These are phyloP conservation scores for Alternaria hordeiaustralica DNA, from an alignment of 2,329 filamentous ascomycete genomes.

Conservation along the genomic window DNA sequence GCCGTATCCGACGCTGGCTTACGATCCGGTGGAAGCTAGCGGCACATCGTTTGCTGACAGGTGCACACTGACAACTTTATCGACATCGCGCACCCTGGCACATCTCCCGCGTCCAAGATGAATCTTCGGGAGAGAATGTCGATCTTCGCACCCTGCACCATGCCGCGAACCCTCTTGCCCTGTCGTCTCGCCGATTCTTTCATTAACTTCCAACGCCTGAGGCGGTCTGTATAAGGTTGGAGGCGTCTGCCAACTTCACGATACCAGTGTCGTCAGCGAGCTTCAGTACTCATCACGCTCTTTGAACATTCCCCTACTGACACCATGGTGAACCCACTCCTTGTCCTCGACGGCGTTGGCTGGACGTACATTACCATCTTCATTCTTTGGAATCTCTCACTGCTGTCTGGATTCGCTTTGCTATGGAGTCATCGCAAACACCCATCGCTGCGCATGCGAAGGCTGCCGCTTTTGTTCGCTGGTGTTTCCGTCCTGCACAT, in stretches of 20 bases:
- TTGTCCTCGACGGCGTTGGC: slow-evolving; percentile 18
- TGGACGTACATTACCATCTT: slow-evolving; percentile 29
- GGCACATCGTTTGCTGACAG: slow-evolving; percentile 4
- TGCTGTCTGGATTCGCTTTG: slow-evolving; percentile 21
- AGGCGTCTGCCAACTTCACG: neutral
- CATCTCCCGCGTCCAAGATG: slow-evolving; percentile 9
- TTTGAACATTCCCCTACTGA: neutral
- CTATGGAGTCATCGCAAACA: slow-evolving; percentile 36
- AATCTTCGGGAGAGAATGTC: neutral
- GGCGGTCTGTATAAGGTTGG: slow-evolving; percentile 5
- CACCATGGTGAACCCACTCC: slow-evolving; percentile 22
- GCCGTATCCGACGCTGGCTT: slow-evolving; percentile 4
- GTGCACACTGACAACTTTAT: neutral
- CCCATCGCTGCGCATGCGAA: slow-evolving; percentile 41
- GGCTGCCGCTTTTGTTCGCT: slow-evolving; percentile 35
- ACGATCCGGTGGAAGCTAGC: neutral
- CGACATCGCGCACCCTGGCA: slow-evolving; percentile 5
- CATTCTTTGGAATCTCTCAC: slow-evolving; percentile 25
- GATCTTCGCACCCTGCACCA: slow-evolving; percentile 1
- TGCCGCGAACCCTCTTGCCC: neutral
- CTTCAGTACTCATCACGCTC: slow-evolving; percentile 9
- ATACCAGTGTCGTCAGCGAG: neutral
- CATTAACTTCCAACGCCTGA: neutral
- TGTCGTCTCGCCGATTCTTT: slow-evolving; percentile 4
- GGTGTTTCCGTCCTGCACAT: slow-evolving; percentile 35